phyloP scores from a whole-genome alignment of 2,329 filamentous ascomycete genomes.

The Phyllosticta citrichinensis region DNA sequence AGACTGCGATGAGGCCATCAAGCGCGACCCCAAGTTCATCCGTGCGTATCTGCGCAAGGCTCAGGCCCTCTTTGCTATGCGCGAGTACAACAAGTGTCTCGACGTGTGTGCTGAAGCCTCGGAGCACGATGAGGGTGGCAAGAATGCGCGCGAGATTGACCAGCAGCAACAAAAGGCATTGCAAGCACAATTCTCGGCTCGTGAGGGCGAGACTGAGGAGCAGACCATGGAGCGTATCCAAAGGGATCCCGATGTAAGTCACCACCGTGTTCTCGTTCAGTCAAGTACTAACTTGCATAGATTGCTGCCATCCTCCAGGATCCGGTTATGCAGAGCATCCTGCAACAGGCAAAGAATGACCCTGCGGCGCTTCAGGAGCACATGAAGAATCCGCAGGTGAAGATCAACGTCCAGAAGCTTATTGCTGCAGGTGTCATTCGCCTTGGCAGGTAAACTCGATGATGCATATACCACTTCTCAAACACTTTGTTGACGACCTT shows the following conservation, averaged over 20 bases:
- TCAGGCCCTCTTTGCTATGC: slow-evolving; percentile 92
- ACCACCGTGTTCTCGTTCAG: not conserved
- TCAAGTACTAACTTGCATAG: slow-evolving; percentile 24
- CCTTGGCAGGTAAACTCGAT: slow-evolving; percentile 45
- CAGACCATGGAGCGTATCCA: slow-evolving; percentile 86
- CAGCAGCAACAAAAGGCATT: slow-evolving; percentile 89
- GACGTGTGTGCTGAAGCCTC: slow-evolving; percentile 78
- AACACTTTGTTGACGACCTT: not conserved
- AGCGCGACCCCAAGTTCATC: slow-evolving; percentile 85
- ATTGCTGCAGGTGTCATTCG: slow-evolving; percentile 88
- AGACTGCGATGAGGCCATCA: slow-evolving; percentile 86
- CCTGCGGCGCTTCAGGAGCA: slow-evolving; percentile 90
- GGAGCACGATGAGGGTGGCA: slow-evolving; percentile 64
- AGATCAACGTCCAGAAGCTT: slow-evolving; percentile 86
- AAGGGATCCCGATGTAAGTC: slow-evolving; percentile 76
- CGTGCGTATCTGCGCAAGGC: slow-evolving; percentile 94
- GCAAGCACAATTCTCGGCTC: slow-evolving; percentile 76
- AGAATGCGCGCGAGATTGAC: slow-evolving; percentile 85
- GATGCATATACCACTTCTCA: not conserved
- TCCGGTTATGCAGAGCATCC: slow-evolving; percentile 93
- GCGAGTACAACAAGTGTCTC: slow-evolving; percentile 91
- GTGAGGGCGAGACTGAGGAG: slow-evolving; percentile 92
- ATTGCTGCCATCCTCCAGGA: slow-evolving; percentile 90
- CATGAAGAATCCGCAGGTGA: slow-evolving; percentile 84
- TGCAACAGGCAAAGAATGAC: slow-evolving; percentile 92